Evolutionary conservation across 2,329 filamentous ascomycete genomes (phyloP).

Genomic region (Cadophora gregata): DNA sequence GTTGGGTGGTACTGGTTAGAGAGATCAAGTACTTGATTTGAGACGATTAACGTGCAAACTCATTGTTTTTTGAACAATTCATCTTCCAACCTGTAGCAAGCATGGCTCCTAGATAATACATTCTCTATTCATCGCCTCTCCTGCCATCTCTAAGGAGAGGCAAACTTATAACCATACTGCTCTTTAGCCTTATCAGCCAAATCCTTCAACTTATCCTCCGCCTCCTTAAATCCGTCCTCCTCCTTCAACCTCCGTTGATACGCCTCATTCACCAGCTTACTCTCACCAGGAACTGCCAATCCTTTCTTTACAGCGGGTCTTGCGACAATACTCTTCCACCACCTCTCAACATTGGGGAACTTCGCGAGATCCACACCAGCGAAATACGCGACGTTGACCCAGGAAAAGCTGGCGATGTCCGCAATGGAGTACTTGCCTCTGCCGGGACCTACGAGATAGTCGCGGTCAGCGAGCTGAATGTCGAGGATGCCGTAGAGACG

Average conservation of each 20-base stretch:
- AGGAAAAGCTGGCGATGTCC: conserved; percentile 76
- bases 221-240: conserved; percentile 55
- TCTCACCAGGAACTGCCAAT: conserved; percentile 60
- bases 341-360: conserved; percentile 70
- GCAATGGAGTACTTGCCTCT: conserved; percentile 67
- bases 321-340: conserved; percentile 66
- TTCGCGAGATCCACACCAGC: conserved; percentile 66
- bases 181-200: conserved; percentile 38
- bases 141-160: conserved; percentile 34
- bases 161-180: conserved; percentile 41
- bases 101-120: neutral
- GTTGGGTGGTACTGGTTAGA: no score
- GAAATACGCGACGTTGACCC: conserved; percentile 65
- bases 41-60: no score
- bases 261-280: conserved; percentile 49
- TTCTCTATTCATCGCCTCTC: neutral
- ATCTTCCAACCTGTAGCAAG: neutral
- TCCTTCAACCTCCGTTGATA: conserved; percentile 51
- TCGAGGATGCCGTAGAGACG: conserved; percentile 77
- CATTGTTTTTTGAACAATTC: no score
- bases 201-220: conserved; percentile 46
- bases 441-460: conserved; percentile 60
- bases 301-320: conserved; percentile 69
- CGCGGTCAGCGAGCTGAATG: conserved; percentile 60
- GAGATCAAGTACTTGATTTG: no score